phyloP scores from a whole-genome alignment of 345 rosid species.

The Salix koriyanagi region DNA sequence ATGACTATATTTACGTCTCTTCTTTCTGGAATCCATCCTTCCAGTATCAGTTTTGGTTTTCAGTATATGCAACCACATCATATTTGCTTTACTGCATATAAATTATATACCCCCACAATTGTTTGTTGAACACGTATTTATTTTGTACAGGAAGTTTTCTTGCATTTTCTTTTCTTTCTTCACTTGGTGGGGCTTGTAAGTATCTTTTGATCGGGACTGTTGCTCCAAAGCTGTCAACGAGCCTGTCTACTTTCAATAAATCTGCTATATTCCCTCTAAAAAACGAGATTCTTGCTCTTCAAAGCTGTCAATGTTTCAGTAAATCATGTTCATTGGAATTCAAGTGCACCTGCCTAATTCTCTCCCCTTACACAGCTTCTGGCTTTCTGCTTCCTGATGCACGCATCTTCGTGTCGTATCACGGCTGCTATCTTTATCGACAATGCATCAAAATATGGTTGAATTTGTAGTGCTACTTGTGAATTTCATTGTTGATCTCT shows the following conservation, averaged over 20 bases:
- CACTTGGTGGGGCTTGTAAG: constrained; percentile 22
- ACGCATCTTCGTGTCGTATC: too few species aligned
- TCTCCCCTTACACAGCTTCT: too few species aligned
- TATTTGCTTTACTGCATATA: background rate
- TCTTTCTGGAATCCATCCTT: background rate
- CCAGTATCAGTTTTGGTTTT: constrained; percentile 32
- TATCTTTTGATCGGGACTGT: constrained; percentile 7
- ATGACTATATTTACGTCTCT: background rate
- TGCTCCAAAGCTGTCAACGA: background rate
- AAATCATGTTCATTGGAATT: too few species aligned
- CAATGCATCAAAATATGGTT: background rate
- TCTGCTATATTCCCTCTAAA: background rate
- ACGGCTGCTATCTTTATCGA: too few species aligned
- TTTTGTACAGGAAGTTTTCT: constrained; percentile 2
- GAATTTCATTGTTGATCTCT: background rate
- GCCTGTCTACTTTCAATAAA: background rate
- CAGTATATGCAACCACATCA: constrained; percentile 5
- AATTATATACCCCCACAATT: background rate
- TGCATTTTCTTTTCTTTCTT: constrained; percentile 7
- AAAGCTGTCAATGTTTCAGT: background rate
- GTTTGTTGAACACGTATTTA: background rate
- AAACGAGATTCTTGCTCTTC: background rate
- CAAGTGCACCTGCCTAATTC: too few species aligned
- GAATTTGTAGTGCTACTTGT: background rate
- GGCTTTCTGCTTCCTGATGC: too few species aligned